Evolutionary conservation across 192 early-diverging fungal genomes (phyloP).

Genomic region (Allomyces macrogynus): DNA sequence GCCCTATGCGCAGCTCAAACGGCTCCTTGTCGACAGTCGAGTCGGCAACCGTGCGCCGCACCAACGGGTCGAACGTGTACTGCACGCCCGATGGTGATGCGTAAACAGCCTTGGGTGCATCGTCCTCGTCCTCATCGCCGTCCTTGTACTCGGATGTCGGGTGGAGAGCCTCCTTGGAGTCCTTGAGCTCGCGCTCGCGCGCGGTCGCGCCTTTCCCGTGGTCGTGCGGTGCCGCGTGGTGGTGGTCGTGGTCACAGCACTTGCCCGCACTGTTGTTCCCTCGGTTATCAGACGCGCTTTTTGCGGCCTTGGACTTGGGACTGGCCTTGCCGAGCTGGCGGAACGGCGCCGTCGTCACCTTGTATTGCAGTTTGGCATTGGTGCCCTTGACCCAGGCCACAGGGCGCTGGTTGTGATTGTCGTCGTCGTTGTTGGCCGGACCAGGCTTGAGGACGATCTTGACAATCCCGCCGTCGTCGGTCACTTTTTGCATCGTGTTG

Average conservation of each 20-base stretch:
- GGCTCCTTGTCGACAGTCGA: constrained; percentile 12
- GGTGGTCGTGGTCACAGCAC: not conserved
- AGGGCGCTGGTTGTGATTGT: not conserved
- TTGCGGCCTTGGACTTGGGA: not conserved
- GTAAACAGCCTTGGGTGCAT: not conserved
- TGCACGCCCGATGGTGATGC: not conserved
- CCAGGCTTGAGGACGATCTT: constrained; percentile 4
- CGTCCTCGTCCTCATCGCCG: not conserved
- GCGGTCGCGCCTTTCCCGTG: not conserved
- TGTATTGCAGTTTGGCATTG: constrained; percentile 29
- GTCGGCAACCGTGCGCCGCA: constrained; percentile 13
- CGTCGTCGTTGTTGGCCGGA: not conserved
- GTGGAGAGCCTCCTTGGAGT: not conserved
- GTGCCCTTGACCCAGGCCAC: constrained; percentile 17
- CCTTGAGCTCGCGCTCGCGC: not conserved
- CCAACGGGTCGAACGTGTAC: constrained; percentile 2
- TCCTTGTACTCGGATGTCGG: not conserved
- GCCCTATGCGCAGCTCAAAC: constrained; percentile 30
- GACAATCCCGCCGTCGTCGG: constrained; percentile 7
- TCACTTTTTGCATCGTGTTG: constrained; percentile 1
- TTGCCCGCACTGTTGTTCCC: not conserved
- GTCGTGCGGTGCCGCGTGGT: not conserved
- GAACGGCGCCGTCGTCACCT: constrained; percentile 1
- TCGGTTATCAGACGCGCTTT: not conserved
- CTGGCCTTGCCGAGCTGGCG: not conserved